Evolutionary conservation across 2,329 filamentous ascomycete genomes (phyloP), one percentile per base, ranked within the genome.

Genomic region (Rhynchosporium agropyri): DNA sequence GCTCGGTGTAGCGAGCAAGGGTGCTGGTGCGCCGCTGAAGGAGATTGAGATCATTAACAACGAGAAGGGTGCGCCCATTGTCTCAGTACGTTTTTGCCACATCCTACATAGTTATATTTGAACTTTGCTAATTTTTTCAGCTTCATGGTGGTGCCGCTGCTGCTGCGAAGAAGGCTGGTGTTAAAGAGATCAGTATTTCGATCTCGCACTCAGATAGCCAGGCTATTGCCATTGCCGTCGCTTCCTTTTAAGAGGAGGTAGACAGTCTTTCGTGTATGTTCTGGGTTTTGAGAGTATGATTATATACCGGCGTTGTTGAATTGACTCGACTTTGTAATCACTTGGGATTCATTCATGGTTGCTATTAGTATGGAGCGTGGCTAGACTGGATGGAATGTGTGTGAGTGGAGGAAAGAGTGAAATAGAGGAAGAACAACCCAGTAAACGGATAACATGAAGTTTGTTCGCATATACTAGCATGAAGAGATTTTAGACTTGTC

Each of bases 201-300:
- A 97, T 99, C 74, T 97, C 94, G 71, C 96, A 99, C 79, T 95
- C 90, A 45, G 94, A 98, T 71, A 88, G 84, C 63, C 95, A 99
- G 79, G 93, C 95, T 65, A 93, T 98, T 73, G 94, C 95, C 51
- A 91, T 99, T 72, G 95, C 96, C 1, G 89, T 96, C 65, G 89
- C 92, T 61, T 89, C 86, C 61, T 90, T 95, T 74, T 92, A 85
- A 43, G 63, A 48, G 61, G 33, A 54, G 9, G 38, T 33, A 40
- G 42, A 31, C 62, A 29, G 40, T 40, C 42, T 54, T 62, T 60
- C 56, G 57, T 62, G 60, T 64, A 62, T 57, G 62, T 60, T 58
- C 61, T 64, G 62, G 51, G 51, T 57, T 40, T 50, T 15, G 38
- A 26, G 45, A 45, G 57, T 45, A 50, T 51, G 45, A 50, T 26